Evolutionary conservation across 768 basidiomycete genomes (phyloP).

Genomic region (Leucocoprinus leucothites): DNA sequence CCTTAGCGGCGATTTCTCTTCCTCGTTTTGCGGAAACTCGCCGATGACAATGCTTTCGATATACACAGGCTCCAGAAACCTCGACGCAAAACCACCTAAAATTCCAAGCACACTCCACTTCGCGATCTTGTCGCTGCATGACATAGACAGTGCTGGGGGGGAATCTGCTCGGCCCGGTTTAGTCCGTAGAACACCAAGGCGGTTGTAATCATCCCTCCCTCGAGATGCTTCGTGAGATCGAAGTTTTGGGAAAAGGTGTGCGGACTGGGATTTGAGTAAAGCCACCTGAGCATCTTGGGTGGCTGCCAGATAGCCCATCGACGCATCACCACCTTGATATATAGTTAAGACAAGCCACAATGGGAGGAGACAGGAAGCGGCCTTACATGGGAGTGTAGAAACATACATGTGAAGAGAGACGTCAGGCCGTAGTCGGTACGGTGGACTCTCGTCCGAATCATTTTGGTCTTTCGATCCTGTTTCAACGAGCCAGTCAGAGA

Average conservation of each 20-base stretch:
- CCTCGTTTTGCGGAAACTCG: constrained; percentile 45
- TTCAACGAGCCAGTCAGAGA: constrained; percentile 29
- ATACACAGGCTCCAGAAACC: constrained; percentile 59
- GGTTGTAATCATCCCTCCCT: constrained; percentile 77
- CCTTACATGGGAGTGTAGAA: constrained; percentile 53
- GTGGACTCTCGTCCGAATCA: constrained; percentile 21
- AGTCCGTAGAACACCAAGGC: constrained; percentile 78
- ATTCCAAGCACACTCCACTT: constrained; percentile 82
- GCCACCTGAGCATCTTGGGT: constrained; percentile 77
- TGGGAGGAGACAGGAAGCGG: neutral
- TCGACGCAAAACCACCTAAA: constrained; percentile 75
- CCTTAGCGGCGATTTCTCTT: constrained; percentile 12
- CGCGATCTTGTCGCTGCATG: constrained; percentile 94
- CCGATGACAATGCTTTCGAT: constrained; percentile 67
- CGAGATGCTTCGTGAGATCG: constrained; percentile 46
- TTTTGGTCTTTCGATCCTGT: neutral
- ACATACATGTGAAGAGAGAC: constrained; percentile 70
- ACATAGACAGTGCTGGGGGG: constrained; percentile 78
- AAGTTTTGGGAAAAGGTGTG: constrained; percentile 30
- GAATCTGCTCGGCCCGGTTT: constrained; percentile 95
- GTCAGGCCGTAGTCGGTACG: constrained; percentile 42
- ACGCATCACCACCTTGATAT: constrained; percentile 77
- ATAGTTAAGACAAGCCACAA: constrained; percentile 23
- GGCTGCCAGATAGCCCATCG: constrained; percentile 72
- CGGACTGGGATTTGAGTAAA: constrained; percentile 56